Evolutionary conservation across 495 filamentous ascomycete species (phyloP).

Genomic region (Penicillium canariense): DNA sequence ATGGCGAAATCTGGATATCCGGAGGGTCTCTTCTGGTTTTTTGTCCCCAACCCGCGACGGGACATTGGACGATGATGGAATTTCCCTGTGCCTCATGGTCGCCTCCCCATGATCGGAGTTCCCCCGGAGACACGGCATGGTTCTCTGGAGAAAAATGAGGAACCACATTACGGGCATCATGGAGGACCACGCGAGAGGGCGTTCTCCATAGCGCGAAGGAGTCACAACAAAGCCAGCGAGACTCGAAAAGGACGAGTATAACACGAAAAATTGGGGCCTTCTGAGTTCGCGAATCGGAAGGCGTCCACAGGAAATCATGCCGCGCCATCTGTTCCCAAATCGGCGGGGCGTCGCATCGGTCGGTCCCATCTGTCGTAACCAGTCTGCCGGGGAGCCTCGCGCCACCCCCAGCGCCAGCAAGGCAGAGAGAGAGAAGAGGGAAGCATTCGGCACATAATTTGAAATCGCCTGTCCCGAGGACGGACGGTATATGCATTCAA

Average conservation of each 20-base stretch:
- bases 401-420: background rate
- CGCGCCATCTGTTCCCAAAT: conserved; percentile 19
- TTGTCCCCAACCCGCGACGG: background rate
- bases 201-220: no score
- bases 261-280: no score
- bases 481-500: no score
- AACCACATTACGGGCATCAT: no score
- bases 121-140: no score
- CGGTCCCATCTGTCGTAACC: background rate
- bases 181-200: no score
- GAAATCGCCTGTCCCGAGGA: no score
- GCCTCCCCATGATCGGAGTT: background rate
- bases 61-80: background rate
- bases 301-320: background rate
- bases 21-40: background rate
- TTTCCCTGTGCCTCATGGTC: background rate
- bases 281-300: background rate
- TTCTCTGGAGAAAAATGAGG: no score
- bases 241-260: background rate
- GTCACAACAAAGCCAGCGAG: no score
- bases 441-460: background rate
- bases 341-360: conserved; percentile 1
- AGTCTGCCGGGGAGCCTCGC: background rate
- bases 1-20: background rate
- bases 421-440: background rate